phyloP scores from a whole-genome alignment of 2,329 filamentous ascomycete species.

The Microcera coccophila region DNA sequence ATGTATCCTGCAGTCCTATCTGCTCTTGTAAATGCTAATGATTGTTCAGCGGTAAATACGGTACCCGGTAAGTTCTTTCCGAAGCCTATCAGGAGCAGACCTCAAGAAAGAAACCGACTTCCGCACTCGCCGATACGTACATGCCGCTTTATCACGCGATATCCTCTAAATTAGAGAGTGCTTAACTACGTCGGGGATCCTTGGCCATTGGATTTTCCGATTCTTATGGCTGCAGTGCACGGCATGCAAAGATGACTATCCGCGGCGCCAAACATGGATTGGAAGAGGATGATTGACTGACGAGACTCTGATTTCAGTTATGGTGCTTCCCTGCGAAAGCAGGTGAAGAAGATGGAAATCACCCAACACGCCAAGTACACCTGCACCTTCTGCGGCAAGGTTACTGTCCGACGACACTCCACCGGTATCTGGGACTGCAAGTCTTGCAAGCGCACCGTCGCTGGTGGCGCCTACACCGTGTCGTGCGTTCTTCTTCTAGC shows the following conservation, averaged over 20 bases:
- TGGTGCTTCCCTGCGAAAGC: slow-evolving; percentile 99
- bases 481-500: slow-evolving; percentile 67
- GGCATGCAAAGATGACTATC: too few species aligned
- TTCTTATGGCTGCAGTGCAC: too few species aligned
- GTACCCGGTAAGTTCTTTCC: slow-evolving; percentile 74
- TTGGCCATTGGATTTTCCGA: too few species aligned
- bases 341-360: slow-evolving; percentile 98
- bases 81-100: slow-evolving; percentile 13
- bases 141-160: too few species aligned
- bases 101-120: slow-evolving; percentile 16
- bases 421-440: slow-evolving; percentile 98
- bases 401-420: slow-evolving; percentile 82
- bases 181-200: too few species aligned
- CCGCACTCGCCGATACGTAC: slow-evolving; percentile 7
- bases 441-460: slow-evolving; percentile 80
- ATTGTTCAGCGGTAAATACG: slow-evolving; percentile 70
- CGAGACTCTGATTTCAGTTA: slow-evolving; percentile 58
- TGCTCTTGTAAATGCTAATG: slow-evolving; percentile 27
- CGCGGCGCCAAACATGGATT: too few species aligned
- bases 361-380: slow-evolving; percentile 95
- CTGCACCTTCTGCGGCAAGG: slow-evolving; percentile 99
- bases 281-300: slow-evolving; percentile 25
- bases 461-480: slow-evolving; percentile 82
- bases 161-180: too few species aligned
- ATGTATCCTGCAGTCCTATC: slow-evolving; percentile 27